Conservation (phyloP, 441 rosid genomes). For the Hypseocharis bilobata region DNA sequence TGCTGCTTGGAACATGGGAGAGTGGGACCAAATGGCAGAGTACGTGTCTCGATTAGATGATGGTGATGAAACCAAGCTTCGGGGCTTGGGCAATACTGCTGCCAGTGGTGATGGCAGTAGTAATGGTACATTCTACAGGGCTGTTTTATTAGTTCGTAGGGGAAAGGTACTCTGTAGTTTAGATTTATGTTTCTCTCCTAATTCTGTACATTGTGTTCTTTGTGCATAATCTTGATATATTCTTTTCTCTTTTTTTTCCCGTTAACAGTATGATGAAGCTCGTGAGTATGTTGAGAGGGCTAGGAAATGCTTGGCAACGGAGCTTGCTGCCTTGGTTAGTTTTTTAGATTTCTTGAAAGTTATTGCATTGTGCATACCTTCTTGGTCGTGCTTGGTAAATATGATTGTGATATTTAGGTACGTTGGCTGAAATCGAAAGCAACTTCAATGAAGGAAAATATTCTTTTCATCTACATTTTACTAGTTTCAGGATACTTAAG, state of each 20-base stretch:
- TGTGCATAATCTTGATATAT: not conserved
- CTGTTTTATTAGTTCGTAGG: slow-evolving; percentile 78
- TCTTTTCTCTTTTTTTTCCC: slow-evolving; percentile 10
- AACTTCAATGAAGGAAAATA: not conserved
- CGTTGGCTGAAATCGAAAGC: not conserved
- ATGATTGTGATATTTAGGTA: not conserved
- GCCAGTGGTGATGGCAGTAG: slow-evolving; percentile 94
- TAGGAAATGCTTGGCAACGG: slow-evolving; percentile 95
- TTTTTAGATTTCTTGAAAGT: slow-evolving; percentile 8
- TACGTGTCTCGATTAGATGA: slow-evolving; percentile 93
- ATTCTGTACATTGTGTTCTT: too few relatives aligned
- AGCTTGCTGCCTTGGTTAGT: slow-evolving; percentile 98
- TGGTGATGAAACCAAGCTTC: slow-evolving; percentile 92
- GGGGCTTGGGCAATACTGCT: slow-evolving; percentile 83
- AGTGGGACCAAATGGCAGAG: slow-evolving; percentile 99
- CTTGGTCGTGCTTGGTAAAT: not conserved
- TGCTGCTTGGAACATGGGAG: slow-evolving; percentile 99
- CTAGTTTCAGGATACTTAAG: too few relatives aligned
- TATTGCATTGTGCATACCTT: not conserved
- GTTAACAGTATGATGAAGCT: slow-evolving; percentile 78
- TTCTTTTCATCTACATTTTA: too few relatives aligned
- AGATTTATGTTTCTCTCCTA: not conserved
- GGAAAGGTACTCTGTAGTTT: slow-evolving; percentile 47
- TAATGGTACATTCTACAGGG: slow-evolving; percentile 94
- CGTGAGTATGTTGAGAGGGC: slow-evolving; percentile 95